Percentiles rank a stretch among this genome's conserved stretches.
These are phyloP conservation scores for Arthrobotrys entomopaga DNA, from an alignment of 2,329 filamentous ascomycete genomes.

Conservation along the genomic window DNA sequence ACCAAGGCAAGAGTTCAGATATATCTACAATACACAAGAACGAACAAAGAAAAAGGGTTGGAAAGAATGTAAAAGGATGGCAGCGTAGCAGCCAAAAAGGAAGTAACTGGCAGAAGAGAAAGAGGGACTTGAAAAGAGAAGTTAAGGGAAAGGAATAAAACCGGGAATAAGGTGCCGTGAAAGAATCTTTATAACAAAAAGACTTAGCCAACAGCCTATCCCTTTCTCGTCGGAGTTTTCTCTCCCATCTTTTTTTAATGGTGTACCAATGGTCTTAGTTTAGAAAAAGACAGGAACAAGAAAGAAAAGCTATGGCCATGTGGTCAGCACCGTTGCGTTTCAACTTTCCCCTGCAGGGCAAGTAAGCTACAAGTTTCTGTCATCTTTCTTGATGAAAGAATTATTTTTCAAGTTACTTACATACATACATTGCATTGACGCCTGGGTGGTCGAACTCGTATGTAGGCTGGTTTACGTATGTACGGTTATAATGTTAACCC, in stretches of 20 bases:
- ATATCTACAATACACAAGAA: constrained; percentile 7
- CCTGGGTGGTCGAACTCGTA: not conserved
- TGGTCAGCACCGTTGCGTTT: constrained; percentile 38
- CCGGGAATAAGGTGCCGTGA: constrained; percentile 14
- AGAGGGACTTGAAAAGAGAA: constrained; percentile 21
- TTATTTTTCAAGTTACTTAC: not conserved
- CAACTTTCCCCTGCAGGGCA: constrained; percentile 32
- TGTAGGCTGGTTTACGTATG: no score
- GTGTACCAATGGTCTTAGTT: not conserved
- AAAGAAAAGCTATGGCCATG: constrained; percentile 40
- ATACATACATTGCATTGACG: constrained; percentile 23
- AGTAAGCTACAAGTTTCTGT: not conserved
- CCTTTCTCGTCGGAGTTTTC: constrained; percentile 14
- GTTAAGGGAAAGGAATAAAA: constrained; percentile 13
- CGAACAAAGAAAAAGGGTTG: constrained; percentile 2
- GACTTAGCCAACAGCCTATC: not conserved
- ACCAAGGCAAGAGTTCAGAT: constrained; percentile 11
- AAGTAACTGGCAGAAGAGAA: constrained; percentile 8
- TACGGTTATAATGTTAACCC: constrained; percentile 24
- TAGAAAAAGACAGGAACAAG: not conserved
- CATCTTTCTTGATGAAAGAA: not conserved
- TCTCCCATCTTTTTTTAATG: not conserved
- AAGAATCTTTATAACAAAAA: constrained; percentile 35
- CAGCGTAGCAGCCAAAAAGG: constrained; percentile 33
- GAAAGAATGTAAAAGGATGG: constrained; percentile 42